A percentile compares a stretch with the other conserved stretches of the same genome.
phyloP scores from a whole-genome alignment of 2,329 filamentous ascomycete genomes.

The Aureobasidium sp. region DNA sequence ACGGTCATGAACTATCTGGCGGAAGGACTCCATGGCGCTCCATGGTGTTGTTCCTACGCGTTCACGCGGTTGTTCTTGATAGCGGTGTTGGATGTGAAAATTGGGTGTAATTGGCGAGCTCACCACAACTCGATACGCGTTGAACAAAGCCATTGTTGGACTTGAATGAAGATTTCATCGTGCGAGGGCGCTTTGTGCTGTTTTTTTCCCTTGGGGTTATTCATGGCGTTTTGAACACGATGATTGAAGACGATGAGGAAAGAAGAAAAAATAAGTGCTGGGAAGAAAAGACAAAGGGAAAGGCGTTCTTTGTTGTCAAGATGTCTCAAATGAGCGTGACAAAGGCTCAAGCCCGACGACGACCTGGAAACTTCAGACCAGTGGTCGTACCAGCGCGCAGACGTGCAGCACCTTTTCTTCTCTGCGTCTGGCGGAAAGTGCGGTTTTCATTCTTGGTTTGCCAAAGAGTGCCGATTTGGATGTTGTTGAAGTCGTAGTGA shows the following conservation, averaged over 20 bases:
- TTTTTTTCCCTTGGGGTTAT: not conserved
- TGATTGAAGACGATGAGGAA: not conserved
- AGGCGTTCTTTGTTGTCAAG: not conserved
- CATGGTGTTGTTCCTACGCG: not conserved
- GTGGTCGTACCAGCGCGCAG: conserved; percentile 2
- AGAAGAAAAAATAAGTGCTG: not conserved
- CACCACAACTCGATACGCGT: not conserved
- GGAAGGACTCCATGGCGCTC: not conserved
- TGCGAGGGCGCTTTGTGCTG: not conserved
- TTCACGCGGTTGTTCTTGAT: not conserved
- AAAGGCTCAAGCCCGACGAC: not conserved
- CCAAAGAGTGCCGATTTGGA: not conserved
- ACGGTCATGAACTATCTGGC: not conserved
- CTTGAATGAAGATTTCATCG: not conserved
- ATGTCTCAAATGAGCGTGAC: not conserved
- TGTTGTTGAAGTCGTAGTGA: not conserved
- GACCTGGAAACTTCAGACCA: not conserved
- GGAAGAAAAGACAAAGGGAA: not conserved
- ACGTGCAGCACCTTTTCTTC: not conserved
- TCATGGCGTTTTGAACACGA: not conserved
- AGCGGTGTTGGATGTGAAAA: conserved; percentile 3
- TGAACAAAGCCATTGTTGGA: conserved; percentile 9
- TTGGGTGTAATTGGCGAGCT: not conserved
- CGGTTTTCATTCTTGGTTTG: not conserved
- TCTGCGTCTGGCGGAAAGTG: conserved; percentile 3